Evolutionary conservation across 106 monocot genomes (phyloP), one percentile per base, ranked within the genome.

Genomic region (Dendrobium catenatum): DNA sequence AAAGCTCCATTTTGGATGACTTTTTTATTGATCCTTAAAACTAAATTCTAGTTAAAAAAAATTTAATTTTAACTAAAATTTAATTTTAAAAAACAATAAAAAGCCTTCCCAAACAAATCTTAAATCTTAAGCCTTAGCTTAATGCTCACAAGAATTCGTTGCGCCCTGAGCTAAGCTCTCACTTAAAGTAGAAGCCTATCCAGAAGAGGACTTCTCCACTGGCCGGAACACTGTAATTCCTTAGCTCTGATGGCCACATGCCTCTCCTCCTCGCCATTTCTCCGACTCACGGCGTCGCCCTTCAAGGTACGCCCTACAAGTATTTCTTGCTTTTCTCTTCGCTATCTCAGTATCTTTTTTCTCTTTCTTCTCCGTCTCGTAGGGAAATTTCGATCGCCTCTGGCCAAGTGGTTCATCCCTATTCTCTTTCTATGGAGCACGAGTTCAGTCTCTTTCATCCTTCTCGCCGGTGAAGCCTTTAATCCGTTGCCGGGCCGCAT

Each of bases 351-450:
- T 7, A 44, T 44, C 4, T 20, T 44, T 42, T 1, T 44, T 73
- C 16, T 15, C 4, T 26, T 26, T 42, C 18, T 42, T 20, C 43
- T 44, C 19, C 16, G n/a, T 75, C n/a, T 43, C 37, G 74, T 22
- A 49, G 49, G 76, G 76, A 76, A 76, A 51, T 51, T 20, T 76
- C 19, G 76, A 16, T 76, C 24, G 46, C 49, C 76, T 76, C 26
- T 24, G 76, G 4, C 26, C 26, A 16, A 27, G 24, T 13, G n/a
- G 4, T 49, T 26, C 24, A 15, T 24, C 42, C 16, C 26, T 47
- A 5, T 76, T 49, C 26, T 43, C 29, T 43, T 37, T 44, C 74
- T 74, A 43, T 20, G 3, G 43, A 42, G 15, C 76, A 47, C 15
- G 15, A 42, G 49, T 9, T 27, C 47, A 22, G 22, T 6, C 1